Conservation (phyloP, 2,329 filamentous ascomycete genomes). For the Talaromyces sp. region DNA sequence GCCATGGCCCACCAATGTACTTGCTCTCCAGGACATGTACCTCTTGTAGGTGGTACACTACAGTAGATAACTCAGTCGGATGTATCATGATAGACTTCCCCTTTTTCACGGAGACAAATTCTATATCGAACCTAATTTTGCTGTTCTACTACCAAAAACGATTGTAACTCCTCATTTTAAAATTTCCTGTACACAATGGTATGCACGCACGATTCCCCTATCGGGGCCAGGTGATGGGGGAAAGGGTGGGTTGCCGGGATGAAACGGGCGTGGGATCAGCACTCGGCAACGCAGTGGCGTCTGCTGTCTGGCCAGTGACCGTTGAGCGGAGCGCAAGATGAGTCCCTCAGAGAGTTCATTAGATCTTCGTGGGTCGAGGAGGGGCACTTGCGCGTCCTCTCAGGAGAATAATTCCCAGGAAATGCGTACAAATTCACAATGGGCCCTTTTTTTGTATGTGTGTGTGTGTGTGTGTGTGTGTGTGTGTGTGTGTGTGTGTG, state of each 20-base stretch:
- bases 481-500: too few relatives aligned
- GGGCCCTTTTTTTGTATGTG: too few relatives aligned
- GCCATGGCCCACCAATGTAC: too few relatives aligned
- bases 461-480: too few relatives aligned
- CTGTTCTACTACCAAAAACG: background rate
- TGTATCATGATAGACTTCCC: conserved; percentile 4
- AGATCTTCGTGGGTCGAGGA: conserved; percentile 13
- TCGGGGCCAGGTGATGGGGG: background rate
- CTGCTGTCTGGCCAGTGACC: conserved; percentile 14
- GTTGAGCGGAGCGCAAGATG: conserved; percentile 4
- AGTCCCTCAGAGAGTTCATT: conserved; percentile 8
- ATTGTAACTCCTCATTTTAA: background rate
- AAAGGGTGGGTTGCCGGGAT: conserved; percentile 5
- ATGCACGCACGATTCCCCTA: background rate
- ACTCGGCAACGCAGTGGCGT: conserved; percentile 13
- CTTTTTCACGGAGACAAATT: background rate
- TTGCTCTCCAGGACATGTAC: too few relatives aligned
- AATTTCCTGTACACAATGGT: background rate
- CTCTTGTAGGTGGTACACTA: background rate
- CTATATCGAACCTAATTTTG: background rate
- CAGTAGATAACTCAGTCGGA: conserved; percentile 11
- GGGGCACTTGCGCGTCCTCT: conserved; percentile 18
- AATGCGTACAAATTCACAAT: too few relatives aligned
- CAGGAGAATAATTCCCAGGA: background rate
- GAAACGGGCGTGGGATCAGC: conserved; percentile 14